Conservation (phyloP, 2,329 filamentous ascomycete species). For the Decorospora gaudefroyi region DNA sequence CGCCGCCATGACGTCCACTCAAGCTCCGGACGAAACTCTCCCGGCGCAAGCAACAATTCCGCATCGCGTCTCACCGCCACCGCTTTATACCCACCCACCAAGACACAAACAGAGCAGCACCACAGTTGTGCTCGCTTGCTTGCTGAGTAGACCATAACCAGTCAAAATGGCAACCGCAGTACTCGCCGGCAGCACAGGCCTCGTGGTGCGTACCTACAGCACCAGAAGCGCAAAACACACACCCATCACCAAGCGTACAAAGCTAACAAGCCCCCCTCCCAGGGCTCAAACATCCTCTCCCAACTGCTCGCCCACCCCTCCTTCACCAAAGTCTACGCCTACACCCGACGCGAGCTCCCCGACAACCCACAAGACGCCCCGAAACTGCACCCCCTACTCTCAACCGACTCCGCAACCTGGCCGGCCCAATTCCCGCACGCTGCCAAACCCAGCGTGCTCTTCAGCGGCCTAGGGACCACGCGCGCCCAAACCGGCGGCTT, state of each 20-base stretch:
- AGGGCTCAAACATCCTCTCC: conserved; percentile 76
- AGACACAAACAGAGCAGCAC: neutral
- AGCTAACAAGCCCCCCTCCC: neutral
- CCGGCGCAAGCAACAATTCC: no score
- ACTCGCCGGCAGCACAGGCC: conserved; percentile 68
- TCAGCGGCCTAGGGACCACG: conserved; percentile 82
- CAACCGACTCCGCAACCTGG: conserved; percentile 71
- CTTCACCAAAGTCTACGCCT: conserved; percentile 63
- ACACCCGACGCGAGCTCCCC: conserved; percentile 68
- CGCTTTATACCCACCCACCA: neutral
- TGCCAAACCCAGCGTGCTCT: conserved; percentile 66
- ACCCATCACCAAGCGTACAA: neutral
- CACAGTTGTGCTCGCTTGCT: neutral
- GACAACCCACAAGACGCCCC: conserved; percentile 52
- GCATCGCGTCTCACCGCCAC: no score
- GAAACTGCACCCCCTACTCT: conserved; percentile 70
- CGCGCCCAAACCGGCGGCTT: conserved; percentile 73
- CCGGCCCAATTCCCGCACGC: conserved; percentile 61
- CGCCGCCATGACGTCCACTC: neutral
- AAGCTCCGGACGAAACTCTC: no score
- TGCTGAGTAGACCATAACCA: neutral
- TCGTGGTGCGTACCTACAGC: conserved; percentile 52
- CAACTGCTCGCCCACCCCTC: conserved; percentile 60
- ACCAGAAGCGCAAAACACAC: no score
- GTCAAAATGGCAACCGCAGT: conserved; percentile 55